phyloP scores from a whole-genome alignment of 768 basidiomycete species.

The Suillus decipiens region DNA sequence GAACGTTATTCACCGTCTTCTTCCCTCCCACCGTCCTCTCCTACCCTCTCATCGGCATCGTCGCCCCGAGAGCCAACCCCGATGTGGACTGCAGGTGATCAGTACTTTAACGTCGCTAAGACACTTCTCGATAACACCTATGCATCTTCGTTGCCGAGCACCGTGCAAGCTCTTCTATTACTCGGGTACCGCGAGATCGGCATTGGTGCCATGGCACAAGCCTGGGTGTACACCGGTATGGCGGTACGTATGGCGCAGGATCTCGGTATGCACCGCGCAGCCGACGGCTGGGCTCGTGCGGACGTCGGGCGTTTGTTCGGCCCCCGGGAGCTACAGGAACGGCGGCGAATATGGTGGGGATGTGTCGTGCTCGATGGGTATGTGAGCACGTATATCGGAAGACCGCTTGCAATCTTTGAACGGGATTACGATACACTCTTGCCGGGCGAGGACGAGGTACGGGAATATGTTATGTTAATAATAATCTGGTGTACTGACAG shows the following conservation, averaged over 20 bases:
- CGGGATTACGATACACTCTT: constrained; percentile 74
- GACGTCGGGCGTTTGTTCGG: constrained; percentile 61
- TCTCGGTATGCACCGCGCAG: constrained; percentile 78
- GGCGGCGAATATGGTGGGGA: constrained; percentile 76
- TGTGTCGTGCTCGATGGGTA: constrained; percentile 82
- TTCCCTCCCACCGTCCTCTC: constrained; percentile 26
- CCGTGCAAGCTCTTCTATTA: constrained; percentile 77
- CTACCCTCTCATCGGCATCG: constrained; percentile 33
- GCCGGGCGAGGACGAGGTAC: constrained; percentile 61
- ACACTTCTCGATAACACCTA: constrained; percentile 64
- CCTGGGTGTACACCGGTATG: constrained; percentile 87
- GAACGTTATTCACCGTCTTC: constrained; percentile 59
- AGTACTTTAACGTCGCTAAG: constrained; percentile 69
- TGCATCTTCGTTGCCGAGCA: constrained; percentile 70
- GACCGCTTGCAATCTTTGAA: constrained; percentile 75
- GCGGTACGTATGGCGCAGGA: constrained; percentile 93
- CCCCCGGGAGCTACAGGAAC: constrained; percentile 62
- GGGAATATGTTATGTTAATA: constrained; percentile 14
- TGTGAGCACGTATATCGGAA: constrained; percentile 77
- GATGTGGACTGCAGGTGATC: constrained; percentile 86
- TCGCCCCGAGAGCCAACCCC: constrained; percentile 44
- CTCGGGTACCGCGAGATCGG: constrained; percentile 86
- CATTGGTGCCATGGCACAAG: constrained; percentile 85
- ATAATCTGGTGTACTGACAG: neutral
- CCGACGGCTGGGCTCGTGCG: constrained; percentile 73